Base-by-base conservation (phyloP, 2,329 filamentous ascomycete genomes). In the Zymoseptoria passerinii region DNA sequence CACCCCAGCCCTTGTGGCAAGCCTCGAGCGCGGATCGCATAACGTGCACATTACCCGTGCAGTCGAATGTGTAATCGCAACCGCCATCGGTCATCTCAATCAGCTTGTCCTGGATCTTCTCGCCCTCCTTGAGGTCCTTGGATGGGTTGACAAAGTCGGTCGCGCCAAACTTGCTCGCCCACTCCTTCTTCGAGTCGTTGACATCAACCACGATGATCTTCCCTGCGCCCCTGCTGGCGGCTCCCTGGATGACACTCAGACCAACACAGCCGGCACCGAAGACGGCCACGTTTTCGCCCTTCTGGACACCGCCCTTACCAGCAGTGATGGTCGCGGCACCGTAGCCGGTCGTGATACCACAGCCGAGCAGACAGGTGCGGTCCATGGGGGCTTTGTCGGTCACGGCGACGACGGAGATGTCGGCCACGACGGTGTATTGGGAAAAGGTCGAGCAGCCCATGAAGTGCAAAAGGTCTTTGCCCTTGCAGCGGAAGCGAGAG, bases 371-470 rank as follows among this genome's bases (percentile, higher is more conserved):
- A 76, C 94, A 99, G 54, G 92, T 95, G 66, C 90, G 86, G 81
- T 99, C 94, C 85, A 96, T 95, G 62, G 90, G 89, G 13, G 94
- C 94, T 69, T 95, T 86, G 61, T 84, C 83, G 68, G 92, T 92
- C 67, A 99, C 91, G 63, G 92, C 88, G 28, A 99, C 94, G 58
- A 96, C 94, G 53, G 92, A 96, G 77, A 99, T 97, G 76, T 99
- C 94, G 74, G 94, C 92, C 44, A 99, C 90, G 65, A 99, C 94
- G 58, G 94, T 97, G 80, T 95, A 99, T 79, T 99, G 94, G 29
- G 90, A 95, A 82, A 99, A 99, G 68, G 94, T 99, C 44, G 92
- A 96, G 58, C 90, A 96, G 70, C 94, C 94, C 94, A 99, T 99
- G 81, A 97, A 99, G 80, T 97, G 94, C 59, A 97, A 85, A 62